Percentiles rank a stretch among this genome's conserved stretches.
Conservation (phyloP, 176 grass and related monocot species). For the Panicum miliaceum region DNA sequence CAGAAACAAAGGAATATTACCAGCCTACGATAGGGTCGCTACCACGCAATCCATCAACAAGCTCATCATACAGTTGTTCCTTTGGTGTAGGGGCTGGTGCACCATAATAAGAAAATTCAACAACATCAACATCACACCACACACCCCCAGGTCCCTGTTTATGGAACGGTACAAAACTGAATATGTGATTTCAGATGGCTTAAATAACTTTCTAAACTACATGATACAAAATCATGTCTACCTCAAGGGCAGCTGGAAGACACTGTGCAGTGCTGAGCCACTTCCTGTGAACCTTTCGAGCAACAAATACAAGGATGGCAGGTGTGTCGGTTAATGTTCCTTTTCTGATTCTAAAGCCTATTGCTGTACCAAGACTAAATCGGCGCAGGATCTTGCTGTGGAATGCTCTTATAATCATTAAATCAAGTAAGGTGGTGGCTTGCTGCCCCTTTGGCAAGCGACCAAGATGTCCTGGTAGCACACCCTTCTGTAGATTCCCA, state of each 20-base stretch:
- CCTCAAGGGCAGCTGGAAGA: conserved; percentile 89
- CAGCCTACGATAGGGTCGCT: conserved; percentile 88
- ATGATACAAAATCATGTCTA: conserved; percentile 29
- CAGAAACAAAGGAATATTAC: conserved; percentile 43
- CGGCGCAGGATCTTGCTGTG: conserved; percentile 95
- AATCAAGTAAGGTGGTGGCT: conserved; percentile 91
- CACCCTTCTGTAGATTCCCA: conserved; percentile 95
- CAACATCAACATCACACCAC: conserved; percentile 98
- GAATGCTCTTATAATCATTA: conserved; percentile 98
- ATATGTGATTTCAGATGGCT: conserved; percentile 8
- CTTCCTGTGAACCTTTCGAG: conserved; percentile 89
- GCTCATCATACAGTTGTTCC: conserved; percentile 92
- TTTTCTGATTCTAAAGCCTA: conserved; percentile 87
- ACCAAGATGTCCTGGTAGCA: conserved; percentile 80
- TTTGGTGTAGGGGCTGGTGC: conserved; percentile 91
- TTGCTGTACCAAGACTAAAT: conserved; percentile 91
- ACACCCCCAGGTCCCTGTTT: conserved; percentile 87
- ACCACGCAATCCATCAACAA: conserved; percentile 90
- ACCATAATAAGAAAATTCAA: conserved; percentile 99
- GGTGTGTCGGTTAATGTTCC: conserved; percentile 82
- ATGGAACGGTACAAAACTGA: conserved; percentile 34
- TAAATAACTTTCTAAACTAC: conserved; percentile 29
- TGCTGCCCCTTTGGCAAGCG: conserved; percentile 73
- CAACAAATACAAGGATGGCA: conserved; percentile 95
- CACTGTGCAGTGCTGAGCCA: conserved; percentile 81